Evolutionary conservation across 441 rosid species (phyloP).

Genomic region (Syzygium syzygioides): DNA sequence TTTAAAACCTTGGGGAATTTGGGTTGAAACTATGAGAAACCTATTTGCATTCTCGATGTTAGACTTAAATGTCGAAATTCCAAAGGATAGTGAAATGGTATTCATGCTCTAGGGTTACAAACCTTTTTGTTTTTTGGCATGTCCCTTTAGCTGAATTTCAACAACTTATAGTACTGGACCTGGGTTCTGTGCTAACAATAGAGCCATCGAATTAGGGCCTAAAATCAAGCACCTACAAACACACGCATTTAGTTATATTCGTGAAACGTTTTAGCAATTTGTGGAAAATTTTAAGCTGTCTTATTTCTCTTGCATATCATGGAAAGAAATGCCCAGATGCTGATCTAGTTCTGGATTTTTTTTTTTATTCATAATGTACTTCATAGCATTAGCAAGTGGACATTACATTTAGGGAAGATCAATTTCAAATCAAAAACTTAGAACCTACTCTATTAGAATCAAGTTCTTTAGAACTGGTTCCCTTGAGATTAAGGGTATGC

Average conservation of each 20-base stretch:
- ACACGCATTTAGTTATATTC: neutral
- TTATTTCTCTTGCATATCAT: neutral
- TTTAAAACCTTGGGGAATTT: neutral
- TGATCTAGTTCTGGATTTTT: neutral
- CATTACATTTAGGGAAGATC: neutral
- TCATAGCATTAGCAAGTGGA: neutral
- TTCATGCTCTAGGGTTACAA: neutral
- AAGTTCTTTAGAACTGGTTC: neutral
- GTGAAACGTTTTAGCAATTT: neutral
- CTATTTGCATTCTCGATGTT: neutral
- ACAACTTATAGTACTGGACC: neutral
- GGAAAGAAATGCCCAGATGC: neutral
- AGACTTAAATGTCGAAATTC: neutral
- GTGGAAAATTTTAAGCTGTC: neutral
- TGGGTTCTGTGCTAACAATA: neutral
- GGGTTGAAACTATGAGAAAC: neutral
- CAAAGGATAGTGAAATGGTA: neutral
- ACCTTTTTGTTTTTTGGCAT: neutral
- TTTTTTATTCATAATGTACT: neutral
- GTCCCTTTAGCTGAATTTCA: neutral
- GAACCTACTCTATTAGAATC: fast-evolving
- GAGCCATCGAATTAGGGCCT: neutral
- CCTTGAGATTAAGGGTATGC: too few species aligned
- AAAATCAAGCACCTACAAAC: neutral
- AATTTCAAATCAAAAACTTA: neutral